Percentiles rank a stretch among this genome's conserved stretches.
These are phyloP conservation scores for Ophiognomonia clavigignenti-juglandacearum DNA, from an alignment of 2,329 filamentous ascomycete species.

Conservation along the genomic window DNA sequence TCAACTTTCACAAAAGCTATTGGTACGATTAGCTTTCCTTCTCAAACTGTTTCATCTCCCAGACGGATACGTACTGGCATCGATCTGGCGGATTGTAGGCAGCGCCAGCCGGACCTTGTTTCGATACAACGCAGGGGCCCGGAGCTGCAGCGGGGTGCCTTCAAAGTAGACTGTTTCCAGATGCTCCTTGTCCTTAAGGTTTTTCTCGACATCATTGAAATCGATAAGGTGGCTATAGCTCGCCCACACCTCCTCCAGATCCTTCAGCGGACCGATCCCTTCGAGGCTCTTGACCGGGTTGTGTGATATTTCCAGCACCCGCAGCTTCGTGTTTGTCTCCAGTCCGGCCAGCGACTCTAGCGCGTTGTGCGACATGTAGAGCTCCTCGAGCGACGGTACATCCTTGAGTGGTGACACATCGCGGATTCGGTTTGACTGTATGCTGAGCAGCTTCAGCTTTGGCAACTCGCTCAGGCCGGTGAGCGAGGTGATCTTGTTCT, in stretches of 20 bases:
- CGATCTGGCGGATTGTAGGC: conserved; percentile 87
- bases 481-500: conserved; percentile 91
- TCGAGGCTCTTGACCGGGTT: conserved; percentile 75
- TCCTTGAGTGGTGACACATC: conserved; percentile 70
- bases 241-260: conserved; percentile 90
- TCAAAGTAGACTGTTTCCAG: conserved; percentile 94
- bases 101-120: conserved; percentile 89
- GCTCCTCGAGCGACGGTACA: conserved; percentile 75
- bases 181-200: conserved; percentile 71
- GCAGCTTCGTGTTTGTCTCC: conserved; percentile 60
- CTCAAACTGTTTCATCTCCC: neutral
- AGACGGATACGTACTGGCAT: conserved; percentile 73
- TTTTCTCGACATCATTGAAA: conserved; percentile 75
- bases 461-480: conserved; percentile 68
- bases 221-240: conserved; percentile 79
- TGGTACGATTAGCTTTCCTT: neutral
- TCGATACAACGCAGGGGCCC: conserved; percentile 77
- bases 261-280: conserved; percentile 62
- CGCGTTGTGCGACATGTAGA: conserved; percentile 96
- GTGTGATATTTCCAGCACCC: conserved; percentile 82
- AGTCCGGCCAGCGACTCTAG: conserved; percentile 73
- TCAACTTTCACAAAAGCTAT: conserved; percentile 27
- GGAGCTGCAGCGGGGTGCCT: conserved; percentile 81
- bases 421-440: conserved; percentile 90
- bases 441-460: conserved; percentile 81